phyloP scores from a whole-genome alignment of 768 basidiomycete species.

The Pluteus cervinus region DNA sequence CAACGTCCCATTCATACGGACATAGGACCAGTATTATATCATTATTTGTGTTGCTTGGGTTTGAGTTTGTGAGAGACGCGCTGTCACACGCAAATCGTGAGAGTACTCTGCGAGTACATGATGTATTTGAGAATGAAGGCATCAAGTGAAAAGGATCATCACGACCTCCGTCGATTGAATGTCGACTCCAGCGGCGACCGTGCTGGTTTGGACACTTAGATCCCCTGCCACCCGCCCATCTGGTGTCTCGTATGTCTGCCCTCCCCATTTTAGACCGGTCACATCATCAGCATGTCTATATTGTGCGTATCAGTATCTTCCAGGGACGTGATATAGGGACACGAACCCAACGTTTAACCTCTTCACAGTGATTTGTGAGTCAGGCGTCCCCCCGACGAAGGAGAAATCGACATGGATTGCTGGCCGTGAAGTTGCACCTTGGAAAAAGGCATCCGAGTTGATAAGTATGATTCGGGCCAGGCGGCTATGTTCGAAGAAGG shows the following conservation, averaged over 20 bases:
- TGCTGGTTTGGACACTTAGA: slow-evolving; percentile 19
- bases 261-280: slow-evolving; percentile 49
- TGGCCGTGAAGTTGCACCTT: slow-evolving; percentile 25
- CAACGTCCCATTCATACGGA: too few relatives aligned
- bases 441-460: slow-evolving; percentile 49
- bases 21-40: too few relatives aligned
- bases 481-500: slow-evolving; percentile 41
- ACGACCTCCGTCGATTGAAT: slow-evolving; percentile 44
- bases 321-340: background rate
- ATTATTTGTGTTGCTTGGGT: too few relatives aligned
- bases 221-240: slow-evolving; percentile 35
- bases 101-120: too few relatives aligned
- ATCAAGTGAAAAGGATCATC: slow-evolving; percentile 28
- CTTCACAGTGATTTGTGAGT: slow-evolving; percentile 37
- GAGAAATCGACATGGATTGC: slow-evolving; percentile 36
- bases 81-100: too few relatives aligned
- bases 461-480: slow-evolving; percentile 51
- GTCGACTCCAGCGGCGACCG: slow-evolving; percentile 32
- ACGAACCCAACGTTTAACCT: slow-evolving; percentile 40
- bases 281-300: slow-evolving; percentile 43
- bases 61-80: too few relatives aligned
- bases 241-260: slow-evolving; percentile 50
- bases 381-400: slow-evolving; percentile 21
- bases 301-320: background rate
- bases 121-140: background rate